Evolutionary conservation across 2,329 filamentous ascomycete genomes (phyloP), one percentile per base, ranked within the genome.

Genomic region (Pochonia chlamydosporia): DNA sequence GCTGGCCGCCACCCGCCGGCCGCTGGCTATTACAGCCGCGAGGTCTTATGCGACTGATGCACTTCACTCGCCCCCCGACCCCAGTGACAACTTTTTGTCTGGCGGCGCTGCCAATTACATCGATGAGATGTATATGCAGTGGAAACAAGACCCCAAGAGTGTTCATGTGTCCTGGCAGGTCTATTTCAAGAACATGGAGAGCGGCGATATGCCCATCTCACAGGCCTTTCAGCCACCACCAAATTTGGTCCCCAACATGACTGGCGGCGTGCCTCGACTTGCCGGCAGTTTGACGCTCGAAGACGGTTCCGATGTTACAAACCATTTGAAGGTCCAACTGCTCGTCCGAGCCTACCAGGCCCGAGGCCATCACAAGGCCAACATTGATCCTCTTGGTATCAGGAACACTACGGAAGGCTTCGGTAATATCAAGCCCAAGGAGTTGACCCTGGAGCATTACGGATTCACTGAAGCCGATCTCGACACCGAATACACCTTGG

Each of bases 141-240:
- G 93, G 93, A 96, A 92, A 73, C 78, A 87, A 55, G 90, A 99
- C 61, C 91, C 93, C 44, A 80, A 83, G 61, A 96, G 89, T 64
- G 93, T 99, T 50, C 93, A 99, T 71, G 79, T 96, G 61, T 99
- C 93, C 67, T 99, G 93, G 93, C 92, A 96, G 74, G 85, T 95
- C 65, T 99, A 99, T 80, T 99, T 99, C 81, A 89, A 85, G 74
- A 99, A 99, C 74, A 96, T 99, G 87, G 93, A 99, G 76, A 87
- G 83, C 56, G 93, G 93, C 67, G 88, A 93, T 63, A 97, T 99
- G 89, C 92, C 92, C 65, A 89, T 95, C 65, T 93, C 92, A 54
- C 88, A 95, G 72, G 93, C 93, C 58, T 99, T 99, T 76, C 90
- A 90, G 56, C 91, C 93, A 56, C 93, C 93, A 40, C 93, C 93